phyloP scores from a whole-genome alignment of 371 early-diverging fungal genomes.

The Batkoa obscura region DNA sequence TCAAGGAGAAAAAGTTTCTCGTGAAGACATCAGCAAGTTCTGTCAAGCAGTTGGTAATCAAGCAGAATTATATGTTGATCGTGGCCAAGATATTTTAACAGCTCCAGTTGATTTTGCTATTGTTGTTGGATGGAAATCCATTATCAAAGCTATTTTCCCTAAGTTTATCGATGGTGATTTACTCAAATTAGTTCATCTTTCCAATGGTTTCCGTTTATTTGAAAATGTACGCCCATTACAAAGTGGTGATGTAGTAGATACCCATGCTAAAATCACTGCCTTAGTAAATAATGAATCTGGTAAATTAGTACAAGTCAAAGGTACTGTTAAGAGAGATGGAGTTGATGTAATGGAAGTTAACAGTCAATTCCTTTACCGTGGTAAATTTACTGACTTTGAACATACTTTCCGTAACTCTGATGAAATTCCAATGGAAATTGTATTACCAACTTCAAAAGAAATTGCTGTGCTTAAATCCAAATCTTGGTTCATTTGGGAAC shows the following conservation, averaged over 20 bases:
- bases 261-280: constrained; percentile 55
- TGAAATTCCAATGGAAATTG: constrained; percentile 68
- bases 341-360: constrained; percentile 54
- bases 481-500: constrained; percentile 70
- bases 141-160: constrained; percentile 85
- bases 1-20: constrained; percentile 31
- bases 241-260: constrained; percentile 69
- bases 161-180: constrained; percentile 87
- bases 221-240: constrained; percentile 56
- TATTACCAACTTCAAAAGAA: constrained; percentile 52
- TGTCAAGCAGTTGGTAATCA: constrained; percentile 78
- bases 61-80: constrained; percentile 67
- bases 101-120: constrained; percentile 92
- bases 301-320: constrained; percentile 81
- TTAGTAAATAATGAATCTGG: constrained; percentile 70
- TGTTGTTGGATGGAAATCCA: constrained; percentile 84
- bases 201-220: constrained; percentile 80
- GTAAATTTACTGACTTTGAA: constrained; percentile 59
- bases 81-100: constrained; percentile 32
- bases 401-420: constrained; percentile 65
- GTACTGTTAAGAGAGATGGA: constrained; percentile 34
- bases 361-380: constrained; percentile 83
- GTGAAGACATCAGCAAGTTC: constrained; percentile 55
- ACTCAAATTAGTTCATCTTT: constrained; percentile 77
- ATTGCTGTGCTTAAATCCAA: constrained; percentile 77